Conservation (phyloP, 441 rosid genomes). For the Pelargonium citronellum region DNA sequence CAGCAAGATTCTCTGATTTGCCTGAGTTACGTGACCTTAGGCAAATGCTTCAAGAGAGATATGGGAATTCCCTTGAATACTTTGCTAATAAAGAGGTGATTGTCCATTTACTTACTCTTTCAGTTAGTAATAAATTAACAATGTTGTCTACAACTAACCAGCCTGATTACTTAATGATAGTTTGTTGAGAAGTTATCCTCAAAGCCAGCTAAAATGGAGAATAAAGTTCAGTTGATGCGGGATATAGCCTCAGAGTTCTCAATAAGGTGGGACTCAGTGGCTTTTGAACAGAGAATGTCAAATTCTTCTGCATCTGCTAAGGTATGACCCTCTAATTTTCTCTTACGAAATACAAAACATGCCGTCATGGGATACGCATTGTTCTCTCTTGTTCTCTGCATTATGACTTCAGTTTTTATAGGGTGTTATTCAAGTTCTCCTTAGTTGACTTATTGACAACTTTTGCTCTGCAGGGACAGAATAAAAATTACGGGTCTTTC, state of each 20-base stretch:
- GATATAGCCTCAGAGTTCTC: conserved; percentile 21
- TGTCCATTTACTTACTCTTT: neutral
- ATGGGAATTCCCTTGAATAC: conserved; percentile 53
- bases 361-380: neutral
- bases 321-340: conserved; percentile 35
- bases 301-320: conserved; percentile 32
- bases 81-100: conserved; percentile 70
- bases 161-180: neutral
- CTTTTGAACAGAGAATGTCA: conserved; percentile 44
- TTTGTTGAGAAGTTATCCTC: conserved; percentile 21
- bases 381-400: neutral
- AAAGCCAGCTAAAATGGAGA: conserved; percentile 13
- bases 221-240: conserved; percentile 23
- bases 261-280: conserved; percentile 23
- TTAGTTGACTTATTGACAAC: neutral
- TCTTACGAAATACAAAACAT: neutral
- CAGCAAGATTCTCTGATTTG: conserved; percentile 84
- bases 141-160: neutral
- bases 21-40: conserved; percentile 89
- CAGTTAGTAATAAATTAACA: neutral
- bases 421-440: neutral
- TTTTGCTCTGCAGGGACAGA: conserved; percentile 34
- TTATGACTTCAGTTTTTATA: neutral
- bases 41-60: conserved; percentile 68
- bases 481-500: conserved; percentile 33